A percentile compares a stretch with the other conserved stretches of the same genome.
phyloP scores from a whole-genome alignment of 768 basidiomycete species.

The Termitomyces sp. region DNA sequence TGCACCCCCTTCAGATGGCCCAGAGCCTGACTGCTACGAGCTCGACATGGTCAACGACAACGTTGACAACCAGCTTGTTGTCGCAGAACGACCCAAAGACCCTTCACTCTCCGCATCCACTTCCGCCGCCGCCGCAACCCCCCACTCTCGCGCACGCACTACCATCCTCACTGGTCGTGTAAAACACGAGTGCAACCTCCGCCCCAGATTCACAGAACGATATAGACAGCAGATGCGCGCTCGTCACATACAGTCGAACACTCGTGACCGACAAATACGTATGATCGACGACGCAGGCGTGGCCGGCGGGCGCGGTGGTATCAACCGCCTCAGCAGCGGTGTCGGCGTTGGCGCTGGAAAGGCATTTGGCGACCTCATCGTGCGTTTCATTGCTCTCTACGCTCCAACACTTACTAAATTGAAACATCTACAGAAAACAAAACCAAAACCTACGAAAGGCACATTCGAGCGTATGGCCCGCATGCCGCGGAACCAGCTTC shows the following conservation, averaged over 20 bases:
- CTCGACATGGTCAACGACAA: conserved; percentile 83
- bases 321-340: conserved; percentile 77
- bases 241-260: conserved; percentile 62
- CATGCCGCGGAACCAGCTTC: conserved; percentile 82
- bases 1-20: conserved; percentile 25
- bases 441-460: conserved; percentile 63
- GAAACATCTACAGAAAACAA: conserved; percentile 47
- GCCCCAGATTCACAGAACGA: conserved; percentile 61
- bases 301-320: conserved; percentile 63
- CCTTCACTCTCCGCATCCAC: conserved; percentile 32
- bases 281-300: conserved; percentile 72
- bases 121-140: conserved; percentile 34
- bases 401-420: neutral
- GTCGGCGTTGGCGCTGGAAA: conserved; percentile 53
- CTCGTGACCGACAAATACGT: conserved; percentile 60
- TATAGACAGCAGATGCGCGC: conserved; percentile 74
- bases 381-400: conserved; percentile 35
- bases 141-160: conserved; percentile 63
- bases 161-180: conserved; percentile 77
- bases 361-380: conserved; percentile 64
- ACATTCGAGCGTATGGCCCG: conserved; percentile 85
- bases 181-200: conserved; percentile 75
- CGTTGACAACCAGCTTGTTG: conserved; percentile 81
- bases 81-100: conserved; percentile 79
- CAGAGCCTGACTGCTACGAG: conserved; percentile 72